These are phyloP conservation scores for Wickerhamiella azyma DNA, from an alignment of 805 yeast genomes.

Conservation along the genomic window DNA sequence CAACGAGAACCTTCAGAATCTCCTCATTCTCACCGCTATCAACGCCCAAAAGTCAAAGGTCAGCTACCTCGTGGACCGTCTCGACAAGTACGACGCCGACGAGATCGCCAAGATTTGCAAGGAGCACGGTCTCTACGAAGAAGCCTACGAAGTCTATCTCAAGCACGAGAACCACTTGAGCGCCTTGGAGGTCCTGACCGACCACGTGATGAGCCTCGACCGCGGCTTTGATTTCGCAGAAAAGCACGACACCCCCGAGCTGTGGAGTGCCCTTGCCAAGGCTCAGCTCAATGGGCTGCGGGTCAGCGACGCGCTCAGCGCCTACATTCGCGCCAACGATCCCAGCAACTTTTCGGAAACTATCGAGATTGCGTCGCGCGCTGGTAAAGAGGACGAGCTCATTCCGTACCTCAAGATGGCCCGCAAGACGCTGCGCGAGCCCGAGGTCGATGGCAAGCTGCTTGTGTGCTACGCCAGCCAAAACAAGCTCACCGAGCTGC, in stretches of 20 bases:
- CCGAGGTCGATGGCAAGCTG: constrained; percentile 82
- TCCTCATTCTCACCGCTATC: constrained; percentile 84
- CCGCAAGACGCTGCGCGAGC: constrained; percentile 79
- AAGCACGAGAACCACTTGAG: constrained; percentile 62
- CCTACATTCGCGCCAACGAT: constrained; percentile 84
- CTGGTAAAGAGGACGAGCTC: constrained; percentile 91
- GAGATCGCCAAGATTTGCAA: constrained; percentile 90
- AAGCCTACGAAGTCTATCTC: constrained; percentile 85
- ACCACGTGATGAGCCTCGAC: constrained; percentile 85
- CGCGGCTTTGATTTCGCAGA: constrained; percentile 91
- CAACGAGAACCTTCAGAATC: constrained; percentile 87
- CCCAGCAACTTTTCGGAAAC: constrained; percentile 83
- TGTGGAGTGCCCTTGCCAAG: constrained; percentile 91
- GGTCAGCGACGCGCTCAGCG: constrained; percentile 78
- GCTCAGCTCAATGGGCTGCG: constrained; percentile 93
- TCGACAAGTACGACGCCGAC: constrained; percentile 80
- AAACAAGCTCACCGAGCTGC: constrained; percentile 65
- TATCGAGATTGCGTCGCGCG: constrained; percentile 87
- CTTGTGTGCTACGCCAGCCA: constrained; percentile 75
- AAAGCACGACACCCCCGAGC: constrained; percentile 66
- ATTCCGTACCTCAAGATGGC: constrained; percentile 82
- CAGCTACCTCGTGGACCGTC: constrained; percentile 65
- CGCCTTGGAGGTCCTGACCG: constrained; percentile 84
- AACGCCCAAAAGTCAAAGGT: constrained; percentile 88
- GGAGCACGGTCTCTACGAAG: constrained; percentile 79